Percentiles rank a stretch among this genome's conserved stretches.
Evolutionary conservation across 2,329 filamentous ascomycete genomes (phyloP).

Genomic region (Xylaria hypoxylon): DNA sequence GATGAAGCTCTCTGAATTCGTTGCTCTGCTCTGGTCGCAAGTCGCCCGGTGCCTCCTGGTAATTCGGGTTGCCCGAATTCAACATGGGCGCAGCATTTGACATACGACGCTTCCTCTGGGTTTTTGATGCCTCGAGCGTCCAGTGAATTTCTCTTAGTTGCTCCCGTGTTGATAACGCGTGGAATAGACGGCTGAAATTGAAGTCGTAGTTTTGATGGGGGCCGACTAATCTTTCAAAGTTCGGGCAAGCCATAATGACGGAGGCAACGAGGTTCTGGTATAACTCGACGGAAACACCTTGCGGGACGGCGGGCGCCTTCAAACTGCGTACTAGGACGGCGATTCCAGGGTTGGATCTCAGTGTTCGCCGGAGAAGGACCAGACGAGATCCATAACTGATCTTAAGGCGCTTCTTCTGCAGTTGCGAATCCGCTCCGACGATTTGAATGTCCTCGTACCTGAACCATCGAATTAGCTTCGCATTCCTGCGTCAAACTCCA

Average conservation of each 20-base stretch:
- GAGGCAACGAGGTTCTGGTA: slow-evolving; percentile 71
- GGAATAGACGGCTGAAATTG: slow-evolving; percentile 66
- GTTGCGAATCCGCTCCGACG: slow-evolving; percentile 65
- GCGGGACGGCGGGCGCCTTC: slow-evolving; percentile 64
- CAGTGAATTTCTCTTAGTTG: slow-evolving; percentile 70
- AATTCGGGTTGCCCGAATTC: slow-evolving; percentile 43
- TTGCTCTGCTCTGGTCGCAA: slow-evolving; percentile 57
- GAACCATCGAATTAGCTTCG: slow-evolving; percentile 30
- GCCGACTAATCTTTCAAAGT: slow-evolving; percentile 69
- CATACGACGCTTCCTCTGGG: slow-evolving; percentile 53
- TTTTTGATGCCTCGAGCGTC: slow-evolving; percentile 60
- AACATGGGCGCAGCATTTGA: slow-evolving; percentile 45
- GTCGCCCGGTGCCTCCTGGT: slow-evolving; percentile 51
- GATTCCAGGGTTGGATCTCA: slow-evolving; percentile 64
- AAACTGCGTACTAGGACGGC: slow-evolving; percentile 67
- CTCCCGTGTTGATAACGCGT: slow-evolving; percentile 68
- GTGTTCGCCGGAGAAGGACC: slow-evolving; percentile 67
- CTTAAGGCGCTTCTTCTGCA: slow-evolving; percentile 70
- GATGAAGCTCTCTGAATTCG: slow-evolving; percentile 64
- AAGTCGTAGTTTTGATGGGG: slow-evolving; percentile 67
- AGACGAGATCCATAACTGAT: slow-evolving; percentile 64
- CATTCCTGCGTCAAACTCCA: not conserved
- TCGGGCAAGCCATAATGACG: slow-evolving; percentile 73
- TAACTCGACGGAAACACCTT: slow-evolving; percentile 56
- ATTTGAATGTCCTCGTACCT: slow-evolving; percentile 71